Evolutionary conservation across 768 basidiomycete species (phyloP), one percentile per base, ranked within the genome.

Genomic region (Tylopilus cervinicoccineus): DNA sequence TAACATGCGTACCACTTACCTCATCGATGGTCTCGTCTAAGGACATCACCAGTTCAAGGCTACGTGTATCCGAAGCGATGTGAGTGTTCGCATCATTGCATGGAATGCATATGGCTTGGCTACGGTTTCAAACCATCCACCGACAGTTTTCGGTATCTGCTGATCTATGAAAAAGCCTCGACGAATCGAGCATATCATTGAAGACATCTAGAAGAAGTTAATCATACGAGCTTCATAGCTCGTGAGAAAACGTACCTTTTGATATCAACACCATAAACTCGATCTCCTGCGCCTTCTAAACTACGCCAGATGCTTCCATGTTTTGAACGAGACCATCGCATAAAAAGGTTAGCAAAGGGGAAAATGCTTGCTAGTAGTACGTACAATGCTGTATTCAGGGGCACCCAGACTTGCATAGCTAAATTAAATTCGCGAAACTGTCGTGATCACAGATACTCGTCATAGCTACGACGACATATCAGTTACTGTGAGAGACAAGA

Each of bases 181-280:
- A 86, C 81, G 89, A 88, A 59, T 88, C 88, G 33, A 90, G 73
- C 43, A 89, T 84, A 60, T 89, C 88, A 50, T 89, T 88, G 29
- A 88, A 70, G 8, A 88, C 85, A 84, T 52, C 29, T 16, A 48
- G n/a, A 26, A 23, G 45, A 52, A 38, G 37, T 61, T 17, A 50
- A 42, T 38, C 12, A 38, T 26, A 17, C 11, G 5, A 20, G 22
- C 16, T 38, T 48, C 43, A 17, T 50, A 22, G 8, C 37, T 37
- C 33, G 45, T 32, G 13, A 54, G 17, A 34, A 37, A 28, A 19
- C 71, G 32, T 32, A 78, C 86, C 86, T 75, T 90, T 88, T 31
- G 83, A 82, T 93, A 93, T 93, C 85, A 90, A 89, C 48, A 80
- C 83, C 58, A 82, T 83, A 61, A 93, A 93, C 71, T 96, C 93